Percentiles rank a stretch among this genome's conserved stretches.
phyloP scores from a whole-genome alignment of 257 asterid species.

The Rubia yunnanensis region DNA sequence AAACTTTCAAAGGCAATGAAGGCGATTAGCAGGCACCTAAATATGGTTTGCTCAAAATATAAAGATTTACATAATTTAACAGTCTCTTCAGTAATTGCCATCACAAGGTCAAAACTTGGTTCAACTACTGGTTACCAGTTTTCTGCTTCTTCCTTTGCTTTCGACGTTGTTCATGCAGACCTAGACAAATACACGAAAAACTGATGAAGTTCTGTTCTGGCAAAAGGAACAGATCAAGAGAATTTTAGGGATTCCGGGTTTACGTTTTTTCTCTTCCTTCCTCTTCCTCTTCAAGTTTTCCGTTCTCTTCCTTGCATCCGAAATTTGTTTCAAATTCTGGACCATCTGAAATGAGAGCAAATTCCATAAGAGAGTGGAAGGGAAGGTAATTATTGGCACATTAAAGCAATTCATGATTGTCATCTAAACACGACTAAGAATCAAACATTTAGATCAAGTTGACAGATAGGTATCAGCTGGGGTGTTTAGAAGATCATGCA shows the following conservation, averaged over 20 bases:
- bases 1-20: not conserved
- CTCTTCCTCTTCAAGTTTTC: constrained; percentile 35
- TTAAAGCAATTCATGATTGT: not conserved
- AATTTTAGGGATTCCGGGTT: not conserved
- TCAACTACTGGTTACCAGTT: constrained; percentile 17
- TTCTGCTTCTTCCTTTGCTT: constrained; percentile 32
- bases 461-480: not conserved
- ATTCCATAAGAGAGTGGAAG: not conserved
- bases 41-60: not conserved
- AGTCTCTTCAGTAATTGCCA: not conserved
- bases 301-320: constrained; percentile 26
- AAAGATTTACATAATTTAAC: too few relatives aligned
- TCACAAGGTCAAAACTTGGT: not conserved
- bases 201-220: not conserved
- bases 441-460: not conserved
- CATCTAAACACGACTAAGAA: not conserved
- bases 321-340: constrained; percentile 28
- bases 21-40: not conserved
- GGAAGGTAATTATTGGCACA: not conserved
- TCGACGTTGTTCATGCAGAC: constrained; percentile 33
- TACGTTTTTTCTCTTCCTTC: constrained; percentile 40
- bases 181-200: constrained; percentile 14
- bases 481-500: too few relatives aligned
- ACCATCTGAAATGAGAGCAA: constrained; percentile 14
- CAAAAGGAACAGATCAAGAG: not conserved